Evolutionary conservation across 495 filamentous ascomycete species (phyloP), one percentile per base, ranked within the genome.

Genomic region (Pyronema domesticum): DNA sequence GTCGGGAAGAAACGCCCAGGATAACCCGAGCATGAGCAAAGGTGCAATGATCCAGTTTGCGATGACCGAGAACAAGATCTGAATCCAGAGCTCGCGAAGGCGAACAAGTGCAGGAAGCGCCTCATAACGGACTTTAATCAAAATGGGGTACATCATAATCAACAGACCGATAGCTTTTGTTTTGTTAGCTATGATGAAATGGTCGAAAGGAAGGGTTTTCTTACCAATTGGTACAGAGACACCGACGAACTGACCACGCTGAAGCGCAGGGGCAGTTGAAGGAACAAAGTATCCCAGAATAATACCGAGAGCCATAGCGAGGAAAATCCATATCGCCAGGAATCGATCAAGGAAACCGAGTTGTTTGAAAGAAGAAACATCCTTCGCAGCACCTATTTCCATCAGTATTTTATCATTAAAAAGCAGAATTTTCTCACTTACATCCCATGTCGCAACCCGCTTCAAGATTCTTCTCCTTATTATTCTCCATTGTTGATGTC

Each of bases 91-190:
- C 3, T 69, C 69, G 4, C 74, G 74, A 4, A 74, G 62, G 9
- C 68, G 67, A 57, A 94, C 78, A 14, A 85, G 66, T 7, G 76
- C 73, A 65, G 89, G 85, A 42, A 96, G 68, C 0, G 74, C 76
- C 67, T 94, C 89, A 67, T 77, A 93, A 36, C 79, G 77, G n/a
- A 95, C 81, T 68, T 94, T 95, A 76, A 88, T 91, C 17, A 94
- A 72, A 57, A 93, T 93, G 0, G 88, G 88, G 61, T 93, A 94
- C 87, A 94, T 94, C 86, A 94, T 94, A 30, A 91, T 77, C 7
- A 94, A 74, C 15, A 94, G 71, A 10, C 88, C 87, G 56, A 89
- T 68, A 0, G 86, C 85, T 85, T n/a, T 46, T 40, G 14, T 51
- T 10, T 13, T 36, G 19, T 51, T 15, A 51, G 48, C 48, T 10